Conservation (phyloP, 148 eudicot genomes). For the Agrostemma githago region DNA sequence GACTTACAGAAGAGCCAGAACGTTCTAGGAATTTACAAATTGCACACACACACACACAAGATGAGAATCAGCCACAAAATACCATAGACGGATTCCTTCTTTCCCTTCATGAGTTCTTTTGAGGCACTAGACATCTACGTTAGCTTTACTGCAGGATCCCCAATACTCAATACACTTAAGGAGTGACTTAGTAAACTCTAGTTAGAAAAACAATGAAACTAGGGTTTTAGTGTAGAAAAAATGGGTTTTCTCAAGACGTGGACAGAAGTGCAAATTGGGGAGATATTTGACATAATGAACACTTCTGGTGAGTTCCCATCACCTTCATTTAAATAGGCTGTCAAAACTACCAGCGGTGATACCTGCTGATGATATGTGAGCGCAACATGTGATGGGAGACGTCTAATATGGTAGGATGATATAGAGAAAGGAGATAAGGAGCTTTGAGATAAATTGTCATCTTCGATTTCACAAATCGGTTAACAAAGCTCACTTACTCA, state of each 20-base stretch:
- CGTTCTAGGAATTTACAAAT: neutral
- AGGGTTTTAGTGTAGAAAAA: neutral
- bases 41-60: neutral
- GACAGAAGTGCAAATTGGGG: neutral
- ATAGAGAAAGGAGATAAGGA: neutral
- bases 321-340: neutral
- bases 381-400: neutral
- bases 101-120: neutral
- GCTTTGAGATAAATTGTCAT: neutral
- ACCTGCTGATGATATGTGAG: neutral
- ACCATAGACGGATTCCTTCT: neutral
- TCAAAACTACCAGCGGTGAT: neutral
- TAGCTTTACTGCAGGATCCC: neutral
- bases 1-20: neutral
- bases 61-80: neutral
- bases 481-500: neutral
- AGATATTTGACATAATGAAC: neutral
- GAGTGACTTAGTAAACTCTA: neutral
- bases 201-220: neutral
- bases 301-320: neutral
- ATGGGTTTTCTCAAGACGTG: neutral
- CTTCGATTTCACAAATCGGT: neutral
- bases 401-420: neutral
- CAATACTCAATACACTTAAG: neutral
- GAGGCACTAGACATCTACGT: neutral